Base-by-base conservation (phyloP, 106 monocot species). In the Dioscorea zingiberensis region DNA sequence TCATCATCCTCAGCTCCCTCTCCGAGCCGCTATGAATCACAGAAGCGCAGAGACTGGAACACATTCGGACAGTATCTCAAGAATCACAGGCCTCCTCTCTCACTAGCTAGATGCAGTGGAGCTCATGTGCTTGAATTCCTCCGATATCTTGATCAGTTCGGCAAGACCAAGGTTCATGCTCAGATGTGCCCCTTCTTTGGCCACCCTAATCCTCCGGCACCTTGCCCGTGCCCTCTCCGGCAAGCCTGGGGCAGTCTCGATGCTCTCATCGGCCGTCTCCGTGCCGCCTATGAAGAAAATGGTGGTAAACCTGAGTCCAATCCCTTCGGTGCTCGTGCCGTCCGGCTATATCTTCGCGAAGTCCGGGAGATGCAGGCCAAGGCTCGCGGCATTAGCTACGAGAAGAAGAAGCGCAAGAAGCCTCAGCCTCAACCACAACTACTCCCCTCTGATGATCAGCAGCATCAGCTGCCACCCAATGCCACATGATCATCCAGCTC, bases 41-140 rank as follows among this genome's bases (percentile, higher is more conserved):
- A 84, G 72, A 84, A 84, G 65, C 76, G 84, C 16, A 75, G 84
- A 6, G 84, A 84, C 69, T 85, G 84, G 84, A 85, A 85, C 80
- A 85, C 84, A 12, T 85, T 85, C 57, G 69, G 60, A 2, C 84
- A 85, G 48, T 81, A 85, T 66, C 69, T 85, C 7, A 47, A 44
- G 44, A 81, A 81, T 73, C 85, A 85, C 76, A 66, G 85, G 44
- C 85, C 85, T 7, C 80, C 85, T 28, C 73, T 85, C n/a, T 54
- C 77, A 0, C 85, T 85, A 17, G 6, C 76, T 3, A 76, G 72
- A n/a, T 85, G 85, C 85, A 81, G 80, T 62, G 84, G 80, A 3
- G 80, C 84, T 9, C 84, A 84, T 58, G 84, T 84, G 2, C 84
- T 84, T 27, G 84, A 84, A 53, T 84, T 84, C 76, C 80, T 84